Conservation (phyloP, 1,284 basidiomycete species). For the Trichosporon inkin region DNA sequence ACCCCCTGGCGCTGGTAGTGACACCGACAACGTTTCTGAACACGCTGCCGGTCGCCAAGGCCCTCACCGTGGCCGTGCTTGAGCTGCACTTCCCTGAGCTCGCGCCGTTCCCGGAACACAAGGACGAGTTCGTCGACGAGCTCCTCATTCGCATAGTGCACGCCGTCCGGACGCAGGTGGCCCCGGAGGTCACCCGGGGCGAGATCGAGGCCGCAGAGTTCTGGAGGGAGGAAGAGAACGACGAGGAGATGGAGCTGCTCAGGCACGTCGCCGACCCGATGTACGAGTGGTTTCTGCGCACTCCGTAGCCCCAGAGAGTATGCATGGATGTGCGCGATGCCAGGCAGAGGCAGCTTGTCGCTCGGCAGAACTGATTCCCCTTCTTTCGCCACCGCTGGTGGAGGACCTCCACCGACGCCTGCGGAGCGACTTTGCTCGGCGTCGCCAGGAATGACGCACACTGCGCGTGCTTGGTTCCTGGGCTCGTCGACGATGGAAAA, state of each 20-base stretch:
- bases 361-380: too few relatives aligned
- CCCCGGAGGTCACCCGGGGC: background rate
- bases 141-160: background rate
- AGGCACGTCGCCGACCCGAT: background rate
- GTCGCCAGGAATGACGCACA: background rate
- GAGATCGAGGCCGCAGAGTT: background rate
- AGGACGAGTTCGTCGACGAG: slow-evolving; percentile 2
- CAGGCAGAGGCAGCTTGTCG: too few relatives aligned
- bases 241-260: background rate
- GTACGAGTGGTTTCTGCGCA: background rate
- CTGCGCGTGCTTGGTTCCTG: slow-evolving; percentile 4
- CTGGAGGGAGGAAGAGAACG: background rate
- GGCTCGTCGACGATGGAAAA: too few relatives aligned
- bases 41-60: background rate
- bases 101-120: background rate
- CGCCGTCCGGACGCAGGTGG: background rate
- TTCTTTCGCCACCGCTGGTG: background rate
- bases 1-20: background rate
- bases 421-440: background rate
- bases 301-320: background rate
- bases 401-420: background rate
- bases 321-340: background rate
- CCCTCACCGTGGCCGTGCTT: background rate
- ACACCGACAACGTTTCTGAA: background rate
- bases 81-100: slow-evolving; percentile 4